phyloP scores from a whole-genome alignment of 306 rosid genomes.

The Lathyrus oleraceus region DNA sequence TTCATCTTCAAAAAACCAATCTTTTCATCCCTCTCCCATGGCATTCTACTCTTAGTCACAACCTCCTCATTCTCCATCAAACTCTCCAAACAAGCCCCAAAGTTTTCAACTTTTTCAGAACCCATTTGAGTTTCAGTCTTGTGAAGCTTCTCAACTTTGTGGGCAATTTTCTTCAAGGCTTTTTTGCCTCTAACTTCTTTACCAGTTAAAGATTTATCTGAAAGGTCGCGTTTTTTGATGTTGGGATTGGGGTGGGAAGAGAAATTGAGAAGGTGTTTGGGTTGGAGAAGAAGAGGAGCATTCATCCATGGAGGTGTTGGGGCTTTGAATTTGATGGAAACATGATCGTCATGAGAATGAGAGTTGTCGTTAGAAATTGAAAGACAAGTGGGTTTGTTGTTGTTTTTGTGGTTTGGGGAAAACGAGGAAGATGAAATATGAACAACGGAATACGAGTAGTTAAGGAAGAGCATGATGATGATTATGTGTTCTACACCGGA shows the following conservation, averaged over 20 bases:
- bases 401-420: conserved; percentile 32
- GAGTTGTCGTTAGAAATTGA: conserved; percentile 38
- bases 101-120: conserved; percentile 35
- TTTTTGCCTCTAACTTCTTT: conserved; percentile 57
- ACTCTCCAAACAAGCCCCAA: conserved; percentile 47
- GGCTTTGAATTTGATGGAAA: conserved; percentile 51
- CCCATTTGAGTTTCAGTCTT: conserved; percentile 30
- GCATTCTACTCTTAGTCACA: conserved; percentile 50
- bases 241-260: conserved; percentile 42
- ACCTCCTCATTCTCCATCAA: conserved; percentile 33
- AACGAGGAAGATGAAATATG: conserved; percentile 47
- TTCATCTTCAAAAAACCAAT: conserved; percentile 45
- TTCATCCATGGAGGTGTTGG: conserved; percentile 87
- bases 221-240: conserved; percentile 26
- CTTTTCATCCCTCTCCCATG: conserved; percentile 77
- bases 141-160: conserved; percentile 55
- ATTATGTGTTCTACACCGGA: background rate
- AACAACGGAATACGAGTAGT: conserved; percentile 24
- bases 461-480: conserved; percentile 34
- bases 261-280: conserved; percentile 49
- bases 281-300: conserved; percentile 62
- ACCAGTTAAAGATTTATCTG: conserved; percentile 40
- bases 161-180: conserved; percentile 52
- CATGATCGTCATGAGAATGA: conserved; percentile 25
- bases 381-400: conserved; percentile 29